Base-by-base conservation (phyloP, 495 filamentous ascomycete species). In the Tuber microsphaerosporum region DNA sequence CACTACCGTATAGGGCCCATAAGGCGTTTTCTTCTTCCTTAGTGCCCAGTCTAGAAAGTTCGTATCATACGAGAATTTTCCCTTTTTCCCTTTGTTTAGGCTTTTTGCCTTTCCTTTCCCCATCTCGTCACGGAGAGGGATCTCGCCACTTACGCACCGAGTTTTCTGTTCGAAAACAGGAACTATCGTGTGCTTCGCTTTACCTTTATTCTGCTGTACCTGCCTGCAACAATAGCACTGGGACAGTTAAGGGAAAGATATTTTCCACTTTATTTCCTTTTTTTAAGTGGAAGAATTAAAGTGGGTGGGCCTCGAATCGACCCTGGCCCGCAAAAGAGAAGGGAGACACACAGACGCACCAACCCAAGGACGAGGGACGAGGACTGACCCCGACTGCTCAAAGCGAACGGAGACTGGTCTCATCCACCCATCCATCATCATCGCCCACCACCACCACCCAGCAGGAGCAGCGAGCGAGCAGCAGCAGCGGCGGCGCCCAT, bases 241-340 rank as follows among this genome's bases (percentile, higher is more conserved):
- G 56, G 56, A 26, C 14, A 31, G 26, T 65, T 17, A 17, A 31
- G 14, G 31, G 14, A 65, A 65, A 65, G 56, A 34, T 65, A 65
- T 65, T 65, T 65, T 65, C 56, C 56, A 65, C 56, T 65, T 34
- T 65, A 56, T 56, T 56, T 56, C 48, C 48, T 56, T 56, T 56
- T 56, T 56, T 10, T 7, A 6, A 31, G 9, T 31, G 26, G 56
- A 31, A 34, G 56, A 17, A 65, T 65, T 34, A 34, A 65, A 65
- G 56, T 34, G 56, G 26, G 56, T 34, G 56, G 56, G 56, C 4
- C 56, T 34, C 14, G 56, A 65, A 65, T 65, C 56, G 26, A 65
- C 56, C 56, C 56, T 65, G 56, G 26, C 56, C 26, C 26, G 26
- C 5, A 16, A 65, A 7, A 65, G 56, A 19, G 56, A 65, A 65